Evolutionary conservation across 1,284 basidiomycete genomes (phyloP).

Genomic region (Marasmius fiardii): DNA sequence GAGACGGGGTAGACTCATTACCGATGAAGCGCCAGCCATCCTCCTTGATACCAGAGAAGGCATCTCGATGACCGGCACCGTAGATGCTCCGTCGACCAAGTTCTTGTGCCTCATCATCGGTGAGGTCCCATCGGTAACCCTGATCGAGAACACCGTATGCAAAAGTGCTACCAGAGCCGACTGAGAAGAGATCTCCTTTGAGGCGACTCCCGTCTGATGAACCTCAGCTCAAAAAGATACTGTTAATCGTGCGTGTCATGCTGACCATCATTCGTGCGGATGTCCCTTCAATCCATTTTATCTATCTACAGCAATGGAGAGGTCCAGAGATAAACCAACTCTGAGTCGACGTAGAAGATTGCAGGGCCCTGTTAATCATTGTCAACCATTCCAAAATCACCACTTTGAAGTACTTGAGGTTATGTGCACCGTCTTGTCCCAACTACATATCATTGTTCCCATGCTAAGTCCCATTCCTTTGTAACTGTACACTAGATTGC

Average conservation of each 20-base stretch:
- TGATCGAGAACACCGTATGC: constrained; percentile 99
- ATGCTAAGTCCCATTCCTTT: constrained; percentile 99
- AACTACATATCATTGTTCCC: constrained; percentile 99
- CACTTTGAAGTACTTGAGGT: too few relatives aligned
- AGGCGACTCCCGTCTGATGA: constrained; percentile 95
- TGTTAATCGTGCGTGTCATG: too few relatives aligned
- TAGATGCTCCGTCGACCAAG: constrained; percentile 94
- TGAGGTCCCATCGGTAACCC: constrained; percentile 92
- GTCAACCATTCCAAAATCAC: not conserved
- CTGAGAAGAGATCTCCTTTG: constrained; percentile 96
- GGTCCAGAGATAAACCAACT: too few relatives aligned
- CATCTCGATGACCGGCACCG: constrained; percentile 96
- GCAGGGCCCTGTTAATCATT: constrained; percentile 71
- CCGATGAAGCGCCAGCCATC: constrained; percentile 93
- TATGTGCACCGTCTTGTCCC: constrained; percentile 99
- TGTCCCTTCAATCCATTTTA: too few relatives aligned
- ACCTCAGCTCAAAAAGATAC: too few relatives aligned
- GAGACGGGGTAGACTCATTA: constrained; percentile 30
- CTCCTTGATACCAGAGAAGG: constrained; percentile 96
- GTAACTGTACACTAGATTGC: constrained; percentile 97
- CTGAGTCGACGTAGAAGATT: constrained; percentile 97
- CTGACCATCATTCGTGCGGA: too few relatives aligned
- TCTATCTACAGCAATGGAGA: too few relatives aligned
- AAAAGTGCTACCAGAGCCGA: constrained; percentile 97
- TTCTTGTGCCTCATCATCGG: constrained; percentile 93